phyloP scores from a whole-genome alignment of 805 yeast species.

The Yarrowia bubula region DNA sequence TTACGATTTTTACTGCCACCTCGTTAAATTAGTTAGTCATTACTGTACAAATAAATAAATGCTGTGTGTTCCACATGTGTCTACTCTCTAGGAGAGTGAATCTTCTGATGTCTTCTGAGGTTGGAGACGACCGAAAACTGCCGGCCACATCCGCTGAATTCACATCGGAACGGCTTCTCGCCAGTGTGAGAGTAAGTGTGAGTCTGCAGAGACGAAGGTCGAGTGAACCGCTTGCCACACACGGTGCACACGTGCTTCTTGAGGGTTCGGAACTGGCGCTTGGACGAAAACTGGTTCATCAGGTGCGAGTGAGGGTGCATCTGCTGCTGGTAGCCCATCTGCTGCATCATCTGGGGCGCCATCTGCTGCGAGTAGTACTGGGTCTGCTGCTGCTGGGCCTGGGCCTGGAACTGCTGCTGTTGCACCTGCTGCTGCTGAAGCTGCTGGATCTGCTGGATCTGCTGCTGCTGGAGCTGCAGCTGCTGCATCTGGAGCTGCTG shows the following conservation, averaged over 20 bases:
- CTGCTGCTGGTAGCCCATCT: conserved; percentile 19
- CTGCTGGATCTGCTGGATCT: conserved; percentile 13
- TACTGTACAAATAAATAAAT: conserved; percentile 23
- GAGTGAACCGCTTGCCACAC: conserved; percentile 74
- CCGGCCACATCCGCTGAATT: conserved; percentile 68
- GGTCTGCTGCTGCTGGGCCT: conserved; percentile 7
- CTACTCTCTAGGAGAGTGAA: conserved; percentile 45
- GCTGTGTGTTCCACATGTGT: background rate
- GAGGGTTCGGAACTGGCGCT: conserved; percentile 24
- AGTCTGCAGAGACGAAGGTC: conserved; percentile 80
- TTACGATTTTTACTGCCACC: too few relatives aligned
- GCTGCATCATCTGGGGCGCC: conserved; percentile 25
- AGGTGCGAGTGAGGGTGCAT: conserved; percentile 25
- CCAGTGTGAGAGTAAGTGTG: conserved; percentile 83
- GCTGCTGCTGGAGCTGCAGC: conserved; percentile 64
- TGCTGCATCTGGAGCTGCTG: conserved; percentile 55
- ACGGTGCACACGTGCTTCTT: conserved; percentile 43
- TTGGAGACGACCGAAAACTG: conserved; percentile 76
- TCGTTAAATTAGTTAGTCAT: conserved; percentile 23
- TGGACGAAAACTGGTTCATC: conserved; percentile 17
- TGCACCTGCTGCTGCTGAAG: conserved; percentile 27
- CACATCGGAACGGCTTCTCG: conserved; percentile 66
- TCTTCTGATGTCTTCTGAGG: conserved; percentile 75
- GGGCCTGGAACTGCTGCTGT: conserved; percentile 25
- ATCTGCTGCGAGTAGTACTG: conserved; percentile 20